Conservation (phyloP, 768 basidiomycete genomes). For the Phallus indusiatus region DNA sequence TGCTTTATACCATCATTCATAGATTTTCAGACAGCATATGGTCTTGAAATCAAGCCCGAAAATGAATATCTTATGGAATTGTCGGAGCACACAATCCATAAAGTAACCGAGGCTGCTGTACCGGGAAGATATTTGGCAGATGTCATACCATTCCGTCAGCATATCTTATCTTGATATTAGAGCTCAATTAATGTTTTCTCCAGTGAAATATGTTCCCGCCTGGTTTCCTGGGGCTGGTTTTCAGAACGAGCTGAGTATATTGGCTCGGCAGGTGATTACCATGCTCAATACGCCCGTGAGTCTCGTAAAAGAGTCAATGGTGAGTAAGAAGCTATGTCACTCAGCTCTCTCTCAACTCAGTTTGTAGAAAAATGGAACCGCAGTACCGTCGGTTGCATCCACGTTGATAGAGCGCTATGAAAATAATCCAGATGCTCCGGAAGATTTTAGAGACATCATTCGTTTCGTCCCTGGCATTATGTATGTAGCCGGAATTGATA, state of each 20-base stretch:
- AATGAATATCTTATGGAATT: constrained; percentile 4
- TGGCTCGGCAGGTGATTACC: too few species aligned
- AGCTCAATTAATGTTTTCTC: too few species aligned
- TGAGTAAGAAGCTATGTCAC: neutral
- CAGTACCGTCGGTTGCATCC: neutral
- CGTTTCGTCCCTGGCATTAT: neutral
- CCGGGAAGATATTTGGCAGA: constrained; percentile 8
- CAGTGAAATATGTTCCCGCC: constrained; percentile 9
- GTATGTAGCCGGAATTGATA: constrained; percentile 8
- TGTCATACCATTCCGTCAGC: constrained; percentile 1
- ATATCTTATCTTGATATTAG: neutral
- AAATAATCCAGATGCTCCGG: neutral
- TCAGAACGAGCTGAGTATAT: neutral
- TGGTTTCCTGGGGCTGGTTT: constrained; percentile 13
- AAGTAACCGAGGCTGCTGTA: neutral
- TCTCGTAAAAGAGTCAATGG: neutral
- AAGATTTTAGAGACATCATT: neutral
- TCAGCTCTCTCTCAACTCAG: too few species aligned
- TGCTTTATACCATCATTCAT: neutral
- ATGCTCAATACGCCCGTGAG: neutral
- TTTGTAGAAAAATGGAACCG: neutral
- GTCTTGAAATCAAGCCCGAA: constrained; percentile 3
- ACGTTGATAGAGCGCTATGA: neutral
- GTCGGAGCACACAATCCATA: neutral
- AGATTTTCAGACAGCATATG: constrained; percentile 10